phyloP scores from a whole-genome alignment of 495 filamentous ascomycete genomes.

The Endocarpon pusillum region DNA sequence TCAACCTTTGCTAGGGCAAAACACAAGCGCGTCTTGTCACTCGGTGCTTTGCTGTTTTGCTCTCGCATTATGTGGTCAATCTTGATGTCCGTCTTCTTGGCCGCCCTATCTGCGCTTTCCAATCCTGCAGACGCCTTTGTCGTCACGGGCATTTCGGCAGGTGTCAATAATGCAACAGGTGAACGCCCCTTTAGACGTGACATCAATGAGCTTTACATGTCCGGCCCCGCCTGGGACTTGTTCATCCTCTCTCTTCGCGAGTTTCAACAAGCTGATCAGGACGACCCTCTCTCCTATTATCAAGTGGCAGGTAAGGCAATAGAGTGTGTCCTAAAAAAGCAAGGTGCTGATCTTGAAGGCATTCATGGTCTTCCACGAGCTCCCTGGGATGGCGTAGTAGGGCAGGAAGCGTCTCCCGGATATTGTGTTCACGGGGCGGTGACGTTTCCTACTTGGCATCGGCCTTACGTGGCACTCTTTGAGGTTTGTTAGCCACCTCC shows the following conservation, averaged over 20 bases:
- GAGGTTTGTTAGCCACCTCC: neutral
- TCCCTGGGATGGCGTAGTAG: neutral
- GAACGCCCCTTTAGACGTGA: slow-evolving; percentile 13
- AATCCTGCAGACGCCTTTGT: no score
- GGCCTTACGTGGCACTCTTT: neutral
- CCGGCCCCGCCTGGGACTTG: slow-evolving; percentile 3
- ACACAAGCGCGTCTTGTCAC: no score
- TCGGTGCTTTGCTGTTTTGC: no score
- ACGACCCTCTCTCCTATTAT: neutral
- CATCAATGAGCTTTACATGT: slow-evolving; percentile 9
- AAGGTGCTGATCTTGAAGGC: neutral
- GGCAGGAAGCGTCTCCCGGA: neutral
- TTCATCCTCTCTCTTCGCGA: neutral
- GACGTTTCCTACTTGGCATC: neutral
- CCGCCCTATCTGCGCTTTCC: no score
- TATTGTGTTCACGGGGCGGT: neutral
- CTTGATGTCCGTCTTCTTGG: no score
- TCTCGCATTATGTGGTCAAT: no score
- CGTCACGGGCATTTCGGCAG: no score
- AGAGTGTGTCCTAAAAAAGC: neutral
- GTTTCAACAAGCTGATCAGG: neutral
- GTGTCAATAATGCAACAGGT: slow-evolving; percentile 10
- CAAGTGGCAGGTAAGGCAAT: neutral
- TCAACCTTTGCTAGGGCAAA: no score
- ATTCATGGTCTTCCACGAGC: neutral